A percentile compares a stretch with the other conserved stretches of the same genome.
phyloP scores from a whole-genome alignment of 2,329 filamentous ascomycete genomes.

The Claviceps citrina region DNA sequence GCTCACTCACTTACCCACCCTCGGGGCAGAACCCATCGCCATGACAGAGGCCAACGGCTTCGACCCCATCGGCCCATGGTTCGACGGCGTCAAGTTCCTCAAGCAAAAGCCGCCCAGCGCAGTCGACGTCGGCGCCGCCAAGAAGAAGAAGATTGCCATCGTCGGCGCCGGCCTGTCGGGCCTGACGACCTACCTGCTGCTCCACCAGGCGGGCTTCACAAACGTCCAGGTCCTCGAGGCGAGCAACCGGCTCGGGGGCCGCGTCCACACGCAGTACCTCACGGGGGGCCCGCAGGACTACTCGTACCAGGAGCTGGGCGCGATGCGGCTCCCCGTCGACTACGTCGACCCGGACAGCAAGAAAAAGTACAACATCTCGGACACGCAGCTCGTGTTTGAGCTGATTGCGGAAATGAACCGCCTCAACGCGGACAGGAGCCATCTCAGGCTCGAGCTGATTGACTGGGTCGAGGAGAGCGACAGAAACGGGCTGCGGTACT shows the following conservation, averaged over 20 bases:
- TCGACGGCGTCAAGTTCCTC: conserved; percentile 46
- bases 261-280: conserved; percentile 49
- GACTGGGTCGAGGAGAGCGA: conserved; percentile 41
- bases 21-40: too few relatives aligned
- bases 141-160: conserved; percentile 42
- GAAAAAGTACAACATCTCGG: conserved; percentile 43
- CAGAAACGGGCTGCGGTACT: conserved; percentile 39
- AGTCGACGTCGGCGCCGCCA: conserved; percentile 7
- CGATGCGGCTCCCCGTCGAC: conserved; percentile 47
- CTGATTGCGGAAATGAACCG: conserved; percentile 43
- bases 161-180: conserved; percentile 52
- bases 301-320: conserved; percentile 52
- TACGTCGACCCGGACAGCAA: conserved; percentile 30
- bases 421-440: conserved; percentile 35
- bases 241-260: conserved; percentile 43
- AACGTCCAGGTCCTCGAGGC: conserved; percentile 49
- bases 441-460: conserved; percentile 43
- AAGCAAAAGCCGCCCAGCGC: conserved; percentile 36
- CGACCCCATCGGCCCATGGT: conserved; percentile 42
- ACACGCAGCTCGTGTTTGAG: conserved; percentile 51
- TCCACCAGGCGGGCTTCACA: conserved; percentile 33
- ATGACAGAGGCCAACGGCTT: conserved; percentile 37
- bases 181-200: conserved; percentile 41
- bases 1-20: too few relatives aligned
- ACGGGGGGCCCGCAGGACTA: conserved; percentile 44